These are phyloP conservation scores for Dissophora ornata DNA, from an alignment of 192 early-diverging fungal species.

Conservation along the genomic window DNA sequence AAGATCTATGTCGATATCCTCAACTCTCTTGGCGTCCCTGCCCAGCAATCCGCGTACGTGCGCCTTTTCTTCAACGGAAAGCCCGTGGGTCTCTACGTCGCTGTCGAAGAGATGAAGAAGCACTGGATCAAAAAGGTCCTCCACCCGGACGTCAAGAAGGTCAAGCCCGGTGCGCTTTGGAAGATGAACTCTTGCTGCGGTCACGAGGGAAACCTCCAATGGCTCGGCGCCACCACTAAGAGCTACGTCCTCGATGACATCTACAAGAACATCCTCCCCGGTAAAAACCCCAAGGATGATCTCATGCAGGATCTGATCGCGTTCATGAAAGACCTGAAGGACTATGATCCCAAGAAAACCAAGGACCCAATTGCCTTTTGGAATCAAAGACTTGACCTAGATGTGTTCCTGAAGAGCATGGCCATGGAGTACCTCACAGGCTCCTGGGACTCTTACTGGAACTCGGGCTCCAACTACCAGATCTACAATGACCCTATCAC, in stretches of 20 bases:
- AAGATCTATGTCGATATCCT: conserved; percentile 58
- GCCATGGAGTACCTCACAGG: conserved; percentile 55
- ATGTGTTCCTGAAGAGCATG: conserved; percentile 38
- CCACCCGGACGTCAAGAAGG: conserved; percentile 41
- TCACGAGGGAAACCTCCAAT: conserved; percentile 45
- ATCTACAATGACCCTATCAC: conserved; percentile 52
- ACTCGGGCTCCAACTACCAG: conserved; percentile 55
- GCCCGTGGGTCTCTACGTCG: conserved; percentile 53
- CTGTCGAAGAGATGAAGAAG: conserved; percentile 54
- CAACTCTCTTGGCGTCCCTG: conserved; percentile 47
- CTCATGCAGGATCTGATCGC: conserved; percentile 40
- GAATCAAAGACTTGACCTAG: conserved; percentile 37
- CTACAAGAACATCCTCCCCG: conserved; percentile 42
- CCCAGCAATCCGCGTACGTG: conserved; percentile 48
- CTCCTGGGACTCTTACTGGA: conserved; percentile 58
- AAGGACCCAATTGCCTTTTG: conserved; percentile 32
- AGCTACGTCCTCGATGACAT: conserved; percentile 37
- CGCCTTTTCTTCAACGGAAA: conserved; percentile 50
- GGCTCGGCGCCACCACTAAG: conserved; percentile 32
- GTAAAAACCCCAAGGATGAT: conserved; percentile 26
- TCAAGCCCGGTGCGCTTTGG: conserved; percentile 41
- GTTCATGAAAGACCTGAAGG: conserved; percentile 49
- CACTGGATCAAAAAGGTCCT: conserved; percentile 32
- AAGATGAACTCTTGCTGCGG: conserved; percentile 42
- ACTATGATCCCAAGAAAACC: conserved; percentile 25